Base-by-base conservation (phyloP, 495 filamentous ascomycete species). In the Lindgomyces ingoldianus region DNA sequence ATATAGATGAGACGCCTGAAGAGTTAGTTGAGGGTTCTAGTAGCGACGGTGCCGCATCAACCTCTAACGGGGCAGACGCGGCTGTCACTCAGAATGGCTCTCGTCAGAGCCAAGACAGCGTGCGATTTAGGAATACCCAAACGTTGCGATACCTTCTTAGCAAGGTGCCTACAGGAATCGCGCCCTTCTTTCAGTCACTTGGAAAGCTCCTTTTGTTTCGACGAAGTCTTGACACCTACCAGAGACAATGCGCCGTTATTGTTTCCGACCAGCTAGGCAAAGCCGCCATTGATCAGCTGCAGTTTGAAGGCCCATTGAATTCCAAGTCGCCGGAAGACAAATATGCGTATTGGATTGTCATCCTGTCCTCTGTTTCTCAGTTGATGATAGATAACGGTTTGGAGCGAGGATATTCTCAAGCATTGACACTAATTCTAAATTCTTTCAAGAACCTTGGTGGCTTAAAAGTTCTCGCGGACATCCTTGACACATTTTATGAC, bases 401-500 rank as follows among this genome's bases (percentile, higher is more conserved):
- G 48, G 89, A 90, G 19, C 86, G 85, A 2, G 77, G 80, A 3
- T 77, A 74, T n/a, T 74, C 82, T 2, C 86, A 89, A 64, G 84
- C 90, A 27, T 83, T 96, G 46, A 90, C 90, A 8, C 81, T 93
- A 16, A 87, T 96, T 29, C 74, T 97, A 30, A 82, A 92, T 64
- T 87, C 89, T 16, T 97, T 98, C 78, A 94, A 93, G 74, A 86
- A 89, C 48, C 80, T 82, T 53, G 84, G 86, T 42, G 94, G 94
- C 1, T 79, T 98, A 41, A 83, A 85, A 29, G 78, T 83, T 18
- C 77, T 98, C 27, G 91, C 89, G 59, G 77, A 83, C 4, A 86
- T 93, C 64, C 84, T 96, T 19, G 79, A 87, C 48, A 78, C 78
- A n/a, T 93, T 95, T 69, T 84, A 87, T 65, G 76, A 82, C 1